Conservation (phyloP, 2,329 filamentous ascomycete genomes). For the Stromatinia cepivora region DNA sequence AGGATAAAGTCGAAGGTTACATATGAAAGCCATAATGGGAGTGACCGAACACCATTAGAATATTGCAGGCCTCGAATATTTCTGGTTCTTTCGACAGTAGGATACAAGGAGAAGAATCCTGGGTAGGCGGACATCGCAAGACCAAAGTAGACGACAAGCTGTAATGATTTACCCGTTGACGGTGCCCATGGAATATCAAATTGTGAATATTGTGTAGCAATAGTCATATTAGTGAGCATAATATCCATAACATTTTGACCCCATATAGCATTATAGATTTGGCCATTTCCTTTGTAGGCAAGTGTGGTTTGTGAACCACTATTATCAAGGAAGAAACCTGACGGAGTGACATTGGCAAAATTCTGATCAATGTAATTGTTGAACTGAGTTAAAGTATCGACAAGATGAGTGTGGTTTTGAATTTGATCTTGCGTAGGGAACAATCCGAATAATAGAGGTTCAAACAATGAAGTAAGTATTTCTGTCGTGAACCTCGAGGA, state of each 20-base stretch:
- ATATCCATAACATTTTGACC: conserved; percentile 66
- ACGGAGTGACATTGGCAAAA: conserved; percentile 69
- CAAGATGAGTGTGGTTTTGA: conserved; percentile 39
- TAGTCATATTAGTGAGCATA: conserved; percentile 66
- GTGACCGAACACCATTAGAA: conserved; percentile 81
- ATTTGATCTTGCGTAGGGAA: conserved; percentile 29
- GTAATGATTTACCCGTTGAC: conserved; percentile 68
- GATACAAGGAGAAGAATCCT: conserved; percentile 85
- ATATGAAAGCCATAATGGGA: conserved; percentile 85
- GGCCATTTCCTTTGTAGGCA: conserved; percentile 67
- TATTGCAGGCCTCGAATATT: conserved; percentile 86
- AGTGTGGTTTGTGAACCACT: conserved; percentile 60
- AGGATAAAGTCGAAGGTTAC: conserved; percentile 76
- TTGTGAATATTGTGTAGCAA: conserved; percentile 68
- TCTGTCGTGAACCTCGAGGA: conserved; percentile 44
- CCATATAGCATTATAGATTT: conserved; percentile 56
- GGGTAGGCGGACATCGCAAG: conserved; percentile 77
- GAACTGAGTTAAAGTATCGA: conserved; percentile 68
- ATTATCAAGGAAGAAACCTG: conserved; percentile 76
- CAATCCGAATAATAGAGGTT: conserved; percentile 30
- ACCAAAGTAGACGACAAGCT: conserved; percentile 79
- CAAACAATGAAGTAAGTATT: conserved; percentile 31
- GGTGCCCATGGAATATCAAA: conserved; percentile 76
- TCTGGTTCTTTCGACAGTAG: conserved; percentile 76
- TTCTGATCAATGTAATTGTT: conserved; percentile 61